phyloP scores from a whole-genome alignment of 495 filamentous ascomycete species.

The Halenospora varia region DNA sequence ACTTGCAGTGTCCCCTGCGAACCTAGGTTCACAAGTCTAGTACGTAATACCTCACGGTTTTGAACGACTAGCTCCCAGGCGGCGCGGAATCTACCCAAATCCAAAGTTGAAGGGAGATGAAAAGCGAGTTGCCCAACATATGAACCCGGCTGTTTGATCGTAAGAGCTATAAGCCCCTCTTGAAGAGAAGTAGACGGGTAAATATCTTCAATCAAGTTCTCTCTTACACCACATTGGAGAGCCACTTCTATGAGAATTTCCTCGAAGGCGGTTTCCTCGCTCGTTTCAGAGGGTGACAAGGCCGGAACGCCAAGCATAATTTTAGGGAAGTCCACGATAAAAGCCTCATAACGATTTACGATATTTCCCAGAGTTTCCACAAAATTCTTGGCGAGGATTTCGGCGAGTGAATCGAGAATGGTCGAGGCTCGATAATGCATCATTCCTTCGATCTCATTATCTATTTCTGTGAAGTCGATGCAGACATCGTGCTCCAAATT shows the following conservation, averaged over 20 bases:
- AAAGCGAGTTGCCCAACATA: slow-evolving; percentile 52
- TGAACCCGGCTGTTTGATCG: slow-evolving; percentile 48
- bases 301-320: too few species aligned
- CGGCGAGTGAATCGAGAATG: too few species aligned
- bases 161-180: slow-evolving; percentile 62
- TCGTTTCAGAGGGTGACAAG: too few species aligned
- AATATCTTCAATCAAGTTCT: slow-evolving; percentile 44
- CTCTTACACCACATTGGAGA: not conserved
- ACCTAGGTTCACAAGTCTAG: slow-evolving; percentile 45
- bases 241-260: not conserved
- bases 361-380: too few species aligned
- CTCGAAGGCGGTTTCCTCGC: too few species aligned
- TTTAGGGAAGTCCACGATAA: too few species aligned
- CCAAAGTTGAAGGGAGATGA: slow-evolving; percentile 31
- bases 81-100: slow-evolving; percentile 46
- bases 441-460: too few species aligned
- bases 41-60: slow-evolving; percentile 48
- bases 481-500: too few species aligned
- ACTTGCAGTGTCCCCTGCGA: slow-evolving; percentile 46
- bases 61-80: slow-evolving; percentile 49
- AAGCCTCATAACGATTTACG: too few species aligned
- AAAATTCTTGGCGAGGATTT: too few species aligned
- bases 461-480: too few species aligned
- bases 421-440: too few species aligned
- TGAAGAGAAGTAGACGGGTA: slow-evolving; percentile 72